Evolutionary conservation across 2,329 filamentous ascomycete species (phyloP).

Genomic region (Penicillium sp.): DNA sequence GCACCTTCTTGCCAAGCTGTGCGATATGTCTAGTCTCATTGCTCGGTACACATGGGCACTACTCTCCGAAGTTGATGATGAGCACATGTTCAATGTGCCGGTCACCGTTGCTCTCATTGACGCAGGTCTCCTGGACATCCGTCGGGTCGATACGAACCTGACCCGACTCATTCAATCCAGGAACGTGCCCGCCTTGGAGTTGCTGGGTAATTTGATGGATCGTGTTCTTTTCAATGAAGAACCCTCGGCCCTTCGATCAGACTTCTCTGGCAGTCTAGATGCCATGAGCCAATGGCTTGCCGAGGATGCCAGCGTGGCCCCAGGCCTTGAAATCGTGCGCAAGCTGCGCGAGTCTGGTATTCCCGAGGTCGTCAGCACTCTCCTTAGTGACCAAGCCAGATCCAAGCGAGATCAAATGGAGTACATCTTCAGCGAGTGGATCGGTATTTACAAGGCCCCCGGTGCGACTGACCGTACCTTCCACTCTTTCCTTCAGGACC

Average conservation of each 20-base stretch:
- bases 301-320: constrained; percentile 66
- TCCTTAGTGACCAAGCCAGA: constrained; percentile 56
- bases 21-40: constrained; percentile 58
- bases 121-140: constrained; percentile 60
- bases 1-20: constrained; percentile 61
- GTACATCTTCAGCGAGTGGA: constrained; percentile 96
- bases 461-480: constrained; percentile 71
- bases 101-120: constrained; percentile 62
- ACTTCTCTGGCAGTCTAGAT: constrained; percentile 81
- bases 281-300: constrained; percentile 77
- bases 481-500: constrained; percentile 76
- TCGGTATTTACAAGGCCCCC: constrained; percentile 75
- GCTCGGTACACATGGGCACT: constrained; percentile 53
- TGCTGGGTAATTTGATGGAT: constrained; percentile 77
- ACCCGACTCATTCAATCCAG: constrained; percentile 70
- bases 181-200: constrained; percentile 71
- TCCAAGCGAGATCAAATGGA: constrained; percentile 80
- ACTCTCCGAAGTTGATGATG: constrained; percentile 55
- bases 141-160: constrained; percentile 68
- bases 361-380: constrained; percentile 55
- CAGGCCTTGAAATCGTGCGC: constrained; percentile 69
- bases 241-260: constrained; percentile 75
- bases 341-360: constrained; percentile 59
- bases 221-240: constrained; percentile 75
- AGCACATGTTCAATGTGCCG: constrained; percentile 62